Conservation (phyloP, 1,139 yeast species). For the Kodamaea sp. region DNA sequence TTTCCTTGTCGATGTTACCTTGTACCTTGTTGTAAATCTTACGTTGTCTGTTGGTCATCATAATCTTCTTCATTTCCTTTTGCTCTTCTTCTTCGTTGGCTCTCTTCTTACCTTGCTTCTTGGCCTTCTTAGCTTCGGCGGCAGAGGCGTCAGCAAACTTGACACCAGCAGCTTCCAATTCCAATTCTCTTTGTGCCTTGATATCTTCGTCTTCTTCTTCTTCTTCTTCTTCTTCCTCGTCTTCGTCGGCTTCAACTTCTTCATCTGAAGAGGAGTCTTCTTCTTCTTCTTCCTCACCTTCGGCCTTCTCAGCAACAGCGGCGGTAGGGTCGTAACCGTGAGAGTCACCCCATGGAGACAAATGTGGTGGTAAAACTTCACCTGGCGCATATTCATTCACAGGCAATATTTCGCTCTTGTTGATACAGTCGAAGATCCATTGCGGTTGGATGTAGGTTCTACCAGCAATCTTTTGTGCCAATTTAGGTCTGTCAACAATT, state of each 20-base stretch:
- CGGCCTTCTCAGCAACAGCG: slow-evolving; percentile 36
- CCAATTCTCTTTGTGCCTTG: slow-evolving; percentile 77
- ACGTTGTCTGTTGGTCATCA: slow-evolving; percentile 97
- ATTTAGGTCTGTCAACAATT: slow-evolving; percentile 86
- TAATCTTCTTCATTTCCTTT: slow-evolving; percentile 83
- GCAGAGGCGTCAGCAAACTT: slow-evolving; percentile 57
- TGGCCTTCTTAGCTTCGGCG: slow-evolving; percentile 31
- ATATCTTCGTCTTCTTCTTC: slow-evolving; percentile 57
- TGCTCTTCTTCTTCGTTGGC: slow-evolving; percentile 54
- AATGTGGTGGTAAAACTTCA: slow-evolving; percentile 91
- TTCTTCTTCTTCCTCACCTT: slow-evolving; percentile 47
- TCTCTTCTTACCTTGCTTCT: slow-evolving; percentile 32
- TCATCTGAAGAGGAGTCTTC: slow-evolving; percentile 51
- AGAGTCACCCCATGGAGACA: slow-evolving; percentile 98
- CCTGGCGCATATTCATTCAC: slow-evolving; percentile 89
- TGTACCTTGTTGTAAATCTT: slow-evolving; percentile 94
- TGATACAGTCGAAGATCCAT: slow-evolving; percentile 93
- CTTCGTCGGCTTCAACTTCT: slow-evolving; percentile 47
- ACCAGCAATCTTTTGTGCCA: slow-evolving; percentile 76
- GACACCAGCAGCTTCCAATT: slow-evolving; percentile 86
- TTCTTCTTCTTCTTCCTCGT: slow-evolving; percentile 46
- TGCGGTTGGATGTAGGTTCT: slow-evolving; percentile 96
- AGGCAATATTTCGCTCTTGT: slow-evolving; percentile 68
- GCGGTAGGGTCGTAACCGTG: slow-evolving; percentile 85
- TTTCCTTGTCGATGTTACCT: slow-evolving; percentile 84